Evolutionary conservation across 225 moss, liverwort and hornwort genomes (phyloP).

Genomic region (Physcomitrium patens): DNA sequence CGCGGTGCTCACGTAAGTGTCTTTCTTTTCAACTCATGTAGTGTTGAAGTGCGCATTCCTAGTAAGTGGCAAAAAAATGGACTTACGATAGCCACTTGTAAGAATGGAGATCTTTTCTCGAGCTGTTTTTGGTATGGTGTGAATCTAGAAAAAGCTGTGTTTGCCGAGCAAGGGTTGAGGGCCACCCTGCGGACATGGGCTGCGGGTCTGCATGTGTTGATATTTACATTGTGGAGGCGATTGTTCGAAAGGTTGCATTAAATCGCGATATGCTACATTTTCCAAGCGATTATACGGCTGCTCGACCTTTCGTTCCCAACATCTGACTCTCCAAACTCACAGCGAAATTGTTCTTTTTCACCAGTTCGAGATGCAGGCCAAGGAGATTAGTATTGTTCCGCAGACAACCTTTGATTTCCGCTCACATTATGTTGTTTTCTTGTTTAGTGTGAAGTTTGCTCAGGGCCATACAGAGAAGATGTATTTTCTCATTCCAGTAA

Average conservation of each 20-base stretch:
- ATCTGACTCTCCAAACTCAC: conserved; percentile 59
- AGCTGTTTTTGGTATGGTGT: neutral
- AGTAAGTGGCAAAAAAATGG: no score
- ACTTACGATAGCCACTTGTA: no score
- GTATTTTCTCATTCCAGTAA: no score
- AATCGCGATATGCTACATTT: conserved; percentile 43
- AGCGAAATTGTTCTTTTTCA: conserved; percentile 58
- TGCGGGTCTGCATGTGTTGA: conserved; percentile 18
- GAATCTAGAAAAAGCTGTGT: conserved; percentile 11
- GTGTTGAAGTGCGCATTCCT: no score
- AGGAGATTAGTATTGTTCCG: conserved; percentile 35
- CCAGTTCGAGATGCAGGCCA: conserved; percentile 27
- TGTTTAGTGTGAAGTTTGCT: no score
- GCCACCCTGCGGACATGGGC: conserved; percentile 26
- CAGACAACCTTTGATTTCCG: no score
- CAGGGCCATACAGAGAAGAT: no score
- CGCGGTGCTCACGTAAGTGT: no score
- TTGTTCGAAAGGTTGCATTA: conserved; percentile 49
- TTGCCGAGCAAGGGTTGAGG: conserved; percentile 19
- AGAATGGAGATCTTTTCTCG: no score
- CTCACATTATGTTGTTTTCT: no score
- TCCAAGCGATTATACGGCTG: conserved; percentile 50
- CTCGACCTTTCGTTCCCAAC: conserved; percentile 46
- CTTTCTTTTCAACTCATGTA: no score
- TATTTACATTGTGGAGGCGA: neutral